Base-by-base conservation (phyloP, 352 stramenopile genomes). In the Globisporangium spiculum region DNA sequence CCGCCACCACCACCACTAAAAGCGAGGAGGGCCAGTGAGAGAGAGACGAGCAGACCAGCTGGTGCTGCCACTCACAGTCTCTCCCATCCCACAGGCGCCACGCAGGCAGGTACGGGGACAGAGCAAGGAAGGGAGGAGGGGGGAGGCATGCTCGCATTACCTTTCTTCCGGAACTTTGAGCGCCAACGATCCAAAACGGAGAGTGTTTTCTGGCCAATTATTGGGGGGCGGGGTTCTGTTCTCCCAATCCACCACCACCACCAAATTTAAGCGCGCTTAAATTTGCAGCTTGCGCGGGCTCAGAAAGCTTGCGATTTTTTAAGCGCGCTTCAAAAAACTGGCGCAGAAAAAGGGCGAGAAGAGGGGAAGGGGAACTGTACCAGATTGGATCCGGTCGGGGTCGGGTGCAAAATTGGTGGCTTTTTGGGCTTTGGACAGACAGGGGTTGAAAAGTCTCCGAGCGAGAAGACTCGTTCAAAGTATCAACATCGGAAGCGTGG, bases 101-200 rank as follows among this genome's bases (percentile, higher is more conserved):
- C n/a, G 44, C 61, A 65, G 18, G 14, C 6, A 50, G 14, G 46
- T 46, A 65, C 16, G 41, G 41, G 16, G 41, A 50, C 41, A 50
- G 16, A 20, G 38, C 30, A 32, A 44, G 36, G 36, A 44, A 44
- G 36, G 34, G 38, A 63, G 30, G 12, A 16, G 52, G 34, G 44
- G 18, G 30, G 30, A 38, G 46, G 24, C 61, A 44, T 46, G 26
- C 36, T 41, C 52, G 60, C 53, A 63, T 53, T 58, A 69, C 59
- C 59, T 75, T 72, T 75, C 66, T 72, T 72, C 60, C 65, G 63
- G 67, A 73, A 68, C 60, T 70, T 60, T 65, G 63, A 63, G 70
- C 70, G 66, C 70, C 70, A 79, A 75, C 73, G 73, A 79, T 77
- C 73, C 73, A 76, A 79, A 79, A 72, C 67, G 62, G 68, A 72